Conservation (phyloP, 805 yeast species). For the Spathaspora passalidarum region DNA sequence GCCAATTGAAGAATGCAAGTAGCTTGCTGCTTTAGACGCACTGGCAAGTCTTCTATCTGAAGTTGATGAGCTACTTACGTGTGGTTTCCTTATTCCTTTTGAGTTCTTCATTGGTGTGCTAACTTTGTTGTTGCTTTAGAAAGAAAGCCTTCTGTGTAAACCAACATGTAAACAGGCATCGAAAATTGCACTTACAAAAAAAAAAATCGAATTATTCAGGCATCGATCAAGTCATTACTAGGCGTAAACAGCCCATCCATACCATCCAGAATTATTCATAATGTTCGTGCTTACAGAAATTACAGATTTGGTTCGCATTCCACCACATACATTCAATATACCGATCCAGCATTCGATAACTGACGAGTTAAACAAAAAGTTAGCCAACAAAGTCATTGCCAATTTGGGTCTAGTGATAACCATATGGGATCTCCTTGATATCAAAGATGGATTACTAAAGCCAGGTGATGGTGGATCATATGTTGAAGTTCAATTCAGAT, state of each 20-base stretch:
- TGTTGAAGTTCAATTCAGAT: constrained; percentile 69
- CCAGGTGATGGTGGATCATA: constrained; percentile 95
- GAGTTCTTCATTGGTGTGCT: neutral
- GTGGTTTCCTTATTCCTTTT: constrained; percentile 21
- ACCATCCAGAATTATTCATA: neutral
- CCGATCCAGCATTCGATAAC: constrained; percentile 71
- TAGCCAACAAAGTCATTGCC: constrained; percentile 79
- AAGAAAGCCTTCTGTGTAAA: neutral
- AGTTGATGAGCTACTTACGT: constrained; percentile 16
- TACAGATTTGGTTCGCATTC: constrained; percentile 81
- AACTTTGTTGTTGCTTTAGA: too few relatives aligned
- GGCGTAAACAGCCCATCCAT: neutral
- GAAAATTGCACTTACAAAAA: neutral
- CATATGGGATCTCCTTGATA: constrained; percentile 77
- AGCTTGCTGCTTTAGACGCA: constrained; percentile 46
- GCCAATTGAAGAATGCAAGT: constrained; percentile 24
- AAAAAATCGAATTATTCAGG: neutral
- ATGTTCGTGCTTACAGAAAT: constrained; percentile 87
- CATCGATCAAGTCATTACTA: neutral
- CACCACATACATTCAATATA: constrained; percentile 77
- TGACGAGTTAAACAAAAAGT: constrained; percentile 80
- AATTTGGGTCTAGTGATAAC: constrained; percentile 82
- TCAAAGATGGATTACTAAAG: constrained; percentile 82
- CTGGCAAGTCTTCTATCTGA: constrained; percentile 58
- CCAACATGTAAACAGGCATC: neutral